These are phyloP conservation scores for Porodaedalea pini DNA, from an alignment of 1,284 basidiomycete species.

Conservation along the genomic window DNA sequence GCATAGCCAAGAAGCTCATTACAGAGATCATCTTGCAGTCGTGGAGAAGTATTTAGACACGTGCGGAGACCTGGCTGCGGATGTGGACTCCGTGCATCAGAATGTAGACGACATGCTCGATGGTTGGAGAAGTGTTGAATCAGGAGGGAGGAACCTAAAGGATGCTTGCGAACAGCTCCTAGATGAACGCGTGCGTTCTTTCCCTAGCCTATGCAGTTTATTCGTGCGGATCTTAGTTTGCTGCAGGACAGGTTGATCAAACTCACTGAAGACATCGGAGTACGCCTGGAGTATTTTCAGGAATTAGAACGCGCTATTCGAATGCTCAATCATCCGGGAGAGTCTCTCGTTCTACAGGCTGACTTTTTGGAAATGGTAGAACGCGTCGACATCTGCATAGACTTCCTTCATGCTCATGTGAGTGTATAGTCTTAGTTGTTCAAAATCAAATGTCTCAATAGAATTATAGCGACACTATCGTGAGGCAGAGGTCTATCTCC, in stretches of 20 bases:
- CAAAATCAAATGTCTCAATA: neutral
- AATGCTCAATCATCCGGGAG: conserved; percentile 89
- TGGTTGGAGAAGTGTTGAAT: conserved; percentile 82
- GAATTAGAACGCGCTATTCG: conserved; percentile 86
- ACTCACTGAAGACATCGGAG: conserved; percentile 73
- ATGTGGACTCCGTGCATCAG: conserved; percentile 66
- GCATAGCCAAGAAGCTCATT: conserved; percentile 87
- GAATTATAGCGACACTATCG: conserved; percentile 72
- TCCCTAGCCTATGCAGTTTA: neutral
- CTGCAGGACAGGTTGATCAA: conserved; percentile 69
- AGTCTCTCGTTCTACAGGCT: conserved; percentile 80
- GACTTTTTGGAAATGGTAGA: conserved; percentile 95
- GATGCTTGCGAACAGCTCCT: conserved; percentile 86
- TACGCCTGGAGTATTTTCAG: conserved; percentile 84
- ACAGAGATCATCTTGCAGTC: conserved; percentile 75
- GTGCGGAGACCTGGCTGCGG: conserved; percentile 67
- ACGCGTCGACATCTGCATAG: conserved; percentile 87
- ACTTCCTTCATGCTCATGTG: conserved; percentile 82
- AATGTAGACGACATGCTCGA: conserved; percentile 81
- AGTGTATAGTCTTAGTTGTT: conserved; percentile 31
- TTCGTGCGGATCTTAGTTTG: conserved; percentile 7
- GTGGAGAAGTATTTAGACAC: conserved; percentile 71
- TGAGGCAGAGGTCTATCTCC: conserved; percentile 86
- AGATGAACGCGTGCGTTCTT: conserved; percentile 70
- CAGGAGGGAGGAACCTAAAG: conserved; percentile 81